Evolutionary conservation across 1,284 basidiomycete species (phyloP).

Genomic region (Sanguinoderma infundibulare): DNA sequence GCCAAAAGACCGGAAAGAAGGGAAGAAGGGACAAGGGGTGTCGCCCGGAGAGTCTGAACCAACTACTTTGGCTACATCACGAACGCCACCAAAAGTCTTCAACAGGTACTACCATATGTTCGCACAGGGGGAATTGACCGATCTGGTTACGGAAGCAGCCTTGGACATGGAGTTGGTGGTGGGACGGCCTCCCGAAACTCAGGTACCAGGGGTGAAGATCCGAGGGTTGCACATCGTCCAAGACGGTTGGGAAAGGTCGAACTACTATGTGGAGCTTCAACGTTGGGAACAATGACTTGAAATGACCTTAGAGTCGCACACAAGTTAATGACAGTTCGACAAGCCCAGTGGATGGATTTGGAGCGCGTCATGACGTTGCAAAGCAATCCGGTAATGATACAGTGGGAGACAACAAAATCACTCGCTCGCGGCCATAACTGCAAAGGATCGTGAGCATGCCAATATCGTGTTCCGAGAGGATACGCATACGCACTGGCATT

Average conservation of each 20-base stretch:
- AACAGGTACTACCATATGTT: constrained; percentile 97
- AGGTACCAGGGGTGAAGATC: constrained; percentile 17
- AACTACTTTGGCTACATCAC: constrained; percentile 9
- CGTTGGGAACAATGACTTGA: constrained; percentile 52
- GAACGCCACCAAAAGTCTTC: constrained; percentile 49
- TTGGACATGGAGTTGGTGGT: constrained; percentile 57
- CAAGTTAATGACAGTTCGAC: background rate
- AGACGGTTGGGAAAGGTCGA: constrained; percentile 87
- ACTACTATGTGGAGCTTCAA: constrained; percentile 77
- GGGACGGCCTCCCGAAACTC: constrained; percentile 34
- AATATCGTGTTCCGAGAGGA: background rate
- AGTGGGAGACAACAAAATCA: constrained; percentile 35
- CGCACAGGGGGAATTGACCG: constrained; percentile 72
- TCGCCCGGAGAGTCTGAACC: background rate
- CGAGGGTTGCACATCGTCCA: constrained; percentile 67
- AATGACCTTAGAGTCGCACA: background rate
- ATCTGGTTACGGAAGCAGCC: constrained; percentile 68
- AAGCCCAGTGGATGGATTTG: constrained; percentile 22
- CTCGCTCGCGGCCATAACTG: constrained; percentile 79
- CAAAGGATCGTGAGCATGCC: constrained; percentile 3
- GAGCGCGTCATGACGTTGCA: constrained; percentile 11
- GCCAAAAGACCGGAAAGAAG: constrained; percentile 23
- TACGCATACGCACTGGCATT: constrained; percentile 81
- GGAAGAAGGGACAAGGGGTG: constrained; percentile 24
- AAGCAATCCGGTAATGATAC: constrained; percentile 26